Base-by-base conservation (phyloP, 306 rosid species). In the Lupinus albus region DNA sequence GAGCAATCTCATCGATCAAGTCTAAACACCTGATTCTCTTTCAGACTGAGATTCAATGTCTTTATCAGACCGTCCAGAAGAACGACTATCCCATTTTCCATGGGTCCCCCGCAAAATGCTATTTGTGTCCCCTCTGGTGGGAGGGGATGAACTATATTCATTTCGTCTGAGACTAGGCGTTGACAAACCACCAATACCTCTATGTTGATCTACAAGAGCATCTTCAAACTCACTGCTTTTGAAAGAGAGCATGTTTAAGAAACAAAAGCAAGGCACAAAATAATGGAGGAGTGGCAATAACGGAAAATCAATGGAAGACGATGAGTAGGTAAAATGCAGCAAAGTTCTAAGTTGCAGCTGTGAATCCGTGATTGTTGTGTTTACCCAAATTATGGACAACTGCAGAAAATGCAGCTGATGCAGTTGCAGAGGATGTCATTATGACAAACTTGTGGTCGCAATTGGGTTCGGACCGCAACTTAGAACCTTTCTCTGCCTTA, bases 71-170 rank as follows among this genome's bases (percentile, higher is more conserved):
- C 83, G 80, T 70, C 85, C 96, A 54, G 94, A 83, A 64, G 97
- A 76, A 61, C 86, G 96, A 81, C 86, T 54, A 42, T 88, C 97
- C 97, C 96, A 88, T 77, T 80, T 94, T 81, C 96, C 99, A 57
- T 77, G 94, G 44, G 30, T 64, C 48, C 91, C 89, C 45, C 96
- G 79, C 3, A 90, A 81, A 86, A 77, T 75, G 76, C 82, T 77
- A 76, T 55, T 77, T 9, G 38, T 46, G 56, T 88, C 99, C 46
- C 89, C 96, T 76, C 80, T 84, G 51, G 80, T 81, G 67, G 97
- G 99, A 61, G 99, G 99, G 39, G 99, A 91, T 61, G 96, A 81
- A 61, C 95, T 80, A 72, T 81, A 82, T 25, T 91, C 95, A 50
- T 58, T 84, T 35, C 80, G 95, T 77, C 87, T 85, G 78, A 82